Evolutionary conservation across 169 alveolate genomes (phyloP).

Genomic region (Cryptosporidium ubiquitum): DNA sequence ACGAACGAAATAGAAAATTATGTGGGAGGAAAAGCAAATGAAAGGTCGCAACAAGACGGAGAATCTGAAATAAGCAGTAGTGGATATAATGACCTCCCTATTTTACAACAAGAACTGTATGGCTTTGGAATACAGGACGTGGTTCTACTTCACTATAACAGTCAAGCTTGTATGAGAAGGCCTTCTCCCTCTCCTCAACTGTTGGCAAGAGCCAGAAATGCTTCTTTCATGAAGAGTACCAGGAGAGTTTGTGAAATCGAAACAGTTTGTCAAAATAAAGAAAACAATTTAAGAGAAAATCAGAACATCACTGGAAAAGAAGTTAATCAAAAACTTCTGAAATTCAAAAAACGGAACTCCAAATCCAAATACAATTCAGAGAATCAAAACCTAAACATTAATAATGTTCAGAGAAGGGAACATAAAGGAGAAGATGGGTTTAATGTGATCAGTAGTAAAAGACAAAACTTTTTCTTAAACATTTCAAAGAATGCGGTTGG

Average conservation of each 20-base stretch:
- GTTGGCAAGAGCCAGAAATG: slow-evolving; percentile 37
- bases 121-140: slow-evolving; percentile 55
- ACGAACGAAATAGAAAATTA: background rate
- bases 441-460: too few relatives aligned
- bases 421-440: background rate
- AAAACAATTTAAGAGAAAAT: background rate
- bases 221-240: background rate
- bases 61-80: background rate
- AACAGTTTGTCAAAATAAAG: background rate
- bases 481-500: background rate
- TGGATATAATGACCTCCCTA: background rate
- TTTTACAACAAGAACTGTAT: background rate
- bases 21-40: background rate
- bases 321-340: background rate
- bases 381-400: background rate
- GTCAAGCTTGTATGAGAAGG: background rate
- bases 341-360: background rate
- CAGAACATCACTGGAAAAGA: background rate
- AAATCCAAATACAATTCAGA: background rate
- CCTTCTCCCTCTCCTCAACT: slow-evolving; percentile 51
- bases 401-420: background rate
- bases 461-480: background rate
- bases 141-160: slow-evolving; percentile 27
- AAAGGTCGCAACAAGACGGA: background rate
- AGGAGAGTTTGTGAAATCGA: background rate